Conservation (phyloP, 176 grass and related monocot species). For the Thalia dealbata region DNA sequence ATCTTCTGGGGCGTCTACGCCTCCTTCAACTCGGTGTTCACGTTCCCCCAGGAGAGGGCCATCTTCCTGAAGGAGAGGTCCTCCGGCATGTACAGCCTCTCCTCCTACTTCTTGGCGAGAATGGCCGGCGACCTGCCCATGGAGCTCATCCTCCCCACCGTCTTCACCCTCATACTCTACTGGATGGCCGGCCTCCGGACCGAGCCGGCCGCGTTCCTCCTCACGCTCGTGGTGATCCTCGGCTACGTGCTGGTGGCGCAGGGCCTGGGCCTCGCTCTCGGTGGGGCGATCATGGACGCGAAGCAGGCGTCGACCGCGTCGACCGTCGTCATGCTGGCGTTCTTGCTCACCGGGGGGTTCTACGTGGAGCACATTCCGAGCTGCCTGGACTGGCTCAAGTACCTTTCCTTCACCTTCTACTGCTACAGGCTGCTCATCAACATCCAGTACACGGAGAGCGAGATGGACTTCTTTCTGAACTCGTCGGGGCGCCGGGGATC, state of each 20-base stretch:
- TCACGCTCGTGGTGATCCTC: constrained; percentile 51
- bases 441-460: constrained; percentile 53
- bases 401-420: constrained; percentile 92
- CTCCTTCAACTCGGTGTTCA: constrained; percentile 92
- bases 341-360: constrained; percentile 83
- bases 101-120: constrained; percentile 74
- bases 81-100: constrained; percentile 83
- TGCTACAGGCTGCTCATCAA: constrained; percentile 69
- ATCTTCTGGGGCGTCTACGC: constrained; percentile 99
- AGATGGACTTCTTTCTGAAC: neutral
- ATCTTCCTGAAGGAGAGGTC: constrained; percentile 60
- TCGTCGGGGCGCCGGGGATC: constrained; percentile 11
- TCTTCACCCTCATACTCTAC: constrained; percentile 65
- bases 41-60: constrained; percentile 70
- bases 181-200: constrained; percentile 82
- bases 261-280: constrained; percentile 66
- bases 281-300: constrained; percentile 80
- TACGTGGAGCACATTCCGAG: constrained; percentile 66
- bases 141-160: constrained; percentile 72
- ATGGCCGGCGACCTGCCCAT: constrained; percentile 85
- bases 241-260: constrained; percentile 71
- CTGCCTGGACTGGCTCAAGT: constrained; percentile 86
- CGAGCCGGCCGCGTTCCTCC: constrained; percentile 39
- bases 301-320: constrained; percentile 73
- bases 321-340: constrained; percentile 75